Evolutionary conservation across 192 early-diverging fungal genomes (phyloP).

Genomic region (Podila minutissima): DNA sequence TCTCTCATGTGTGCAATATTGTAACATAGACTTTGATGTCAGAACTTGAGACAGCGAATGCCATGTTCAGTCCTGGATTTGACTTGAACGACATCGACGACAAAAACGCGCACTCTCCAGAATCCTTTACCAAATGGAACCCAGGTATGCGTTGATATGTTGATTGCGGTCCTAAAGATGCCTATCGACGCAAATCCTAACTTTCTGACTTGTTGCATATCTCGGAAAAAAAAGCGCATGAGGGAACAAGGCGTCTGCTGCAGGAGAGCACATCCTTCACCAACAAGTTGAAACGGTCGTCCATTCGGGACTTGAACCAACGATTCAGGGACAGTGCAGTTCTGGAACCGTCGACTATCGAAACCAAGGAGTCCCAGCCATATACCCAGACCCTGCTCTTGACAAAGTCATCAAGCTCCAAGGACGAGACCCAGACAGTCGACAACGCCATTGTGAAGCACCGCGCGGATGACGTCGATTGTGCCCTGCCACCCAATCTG

Average conservation of each 20-base stretch:
- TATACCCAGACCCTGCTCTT: conserved; percentile 25
- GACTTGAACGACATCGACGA: not conserved
- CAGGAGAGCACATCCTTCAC: conserved; percentile 34
- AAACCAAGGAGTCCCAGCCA: conserved; percentile 9
- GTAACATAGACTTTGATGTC: conserved; percentile 25
- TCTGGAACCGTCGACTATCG: conserved; percentile 3
- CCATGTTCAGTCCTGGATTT: conserved; percentile 26
- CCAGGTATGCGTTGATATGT: not conserved
- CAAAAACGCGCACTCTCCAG: not conserved
- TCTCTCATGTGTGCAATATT: not conserved
- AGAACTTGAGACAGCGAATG: conserved; percentile 19
- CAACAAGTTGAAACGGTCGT: conserved; percentile 31
- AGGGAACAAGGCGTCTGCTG: conserved; percentile 20
- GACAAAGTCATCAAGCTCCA: not conserved
- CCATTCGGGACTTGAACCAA: conserved; percentile 28
- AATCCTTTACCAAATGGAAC: conserved; percentile 8
- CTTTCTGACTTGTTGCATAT: not conserved
- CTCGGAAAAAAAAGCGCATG: conserved; percentile 9
- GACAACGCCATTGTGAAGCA: conserved; percentile 6
- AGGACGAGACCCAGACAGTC: not conserved
- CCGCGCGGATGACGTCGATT: conserved; percentile 36
- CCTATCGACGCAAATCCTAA: not conserved
- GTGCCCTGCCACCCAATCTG: conserved; percentile 23
- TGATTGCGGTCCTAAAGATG: not conserved
- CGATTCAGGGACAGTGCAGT: conserved; percentile 28